Evolutionary conservation across 2,329 filamentous ascomycete species (phyloP).

Genomic region (Mycogone perniciosa): DNA sequence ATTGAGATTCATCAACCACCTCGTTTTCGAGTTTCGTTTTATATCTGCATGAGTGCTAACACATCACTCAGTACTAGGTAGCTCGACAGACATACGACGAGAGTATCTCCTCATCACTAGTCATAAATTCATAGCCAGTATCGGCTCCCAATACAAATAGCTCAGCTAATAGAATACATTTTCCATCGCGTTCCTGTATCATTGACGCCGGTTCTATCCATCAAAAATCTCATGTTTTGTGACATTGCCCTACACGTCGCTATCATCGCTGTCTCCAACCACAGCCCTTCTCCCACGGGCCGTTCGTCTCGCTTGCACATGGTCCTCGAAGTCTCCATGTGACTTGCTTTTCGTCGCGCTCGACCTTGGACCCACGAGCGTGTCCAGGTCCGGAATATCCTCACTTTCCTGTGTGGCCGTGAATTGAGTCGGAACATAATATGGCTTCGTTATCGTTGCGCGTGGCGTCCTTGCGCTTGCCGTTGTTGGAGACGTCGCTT

Average conservation of each 20-base stretch:
- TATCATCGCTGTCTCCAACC: conserved; percentile 12
- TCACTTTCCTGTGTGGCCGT: conserved; percentile 37
- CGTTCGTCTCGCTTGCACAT: conserved; percentile 14
- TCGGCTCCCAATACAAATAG: conserved; percentile 13
- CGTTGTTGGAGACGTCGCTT: conserved; percentile 22
- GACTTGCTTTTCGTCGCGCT: conserved; percentile 4
- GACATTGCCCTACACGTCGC: conserved; percentile 1
- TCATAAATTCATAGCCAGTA: conserved; percentile 1
- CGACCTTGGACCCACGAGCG: conserved; percentile 16
- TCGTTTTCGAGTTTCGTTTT: not conserved
- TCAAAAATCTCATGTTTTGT: not conserved
- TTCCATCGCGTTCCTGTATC: not conserved
- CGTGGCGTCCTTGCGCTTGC: conserved; percentile 16
- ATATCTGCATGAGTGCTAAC: conserved; percentile 8
- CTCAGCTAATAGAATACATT: conserved; percentile 11
- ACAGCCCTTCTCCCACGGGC: conserved; percentile 23
- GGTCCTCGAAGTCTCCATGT: conserved; percentile 14
- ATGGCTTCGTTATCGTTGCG: conserved; percentile 22
- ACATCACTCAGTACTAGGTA: too few relatives aligned
- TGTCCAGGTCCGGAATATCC: conserved; percentile 31
- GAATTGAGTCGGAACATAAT: conserved; percentile 34
- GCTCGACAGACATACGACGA: too few relatives aligned
- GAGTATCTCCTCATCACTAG: not conserved
- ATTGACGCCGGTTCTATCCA: not conserved
- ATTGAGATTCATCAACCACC: conserved; percentile 22